These are phyloP conservation scores for Paxillus ammoniavirescens DNA, from an alignment of 768 basidiomycete genomes.

Conservation along the genomic window DNA sequence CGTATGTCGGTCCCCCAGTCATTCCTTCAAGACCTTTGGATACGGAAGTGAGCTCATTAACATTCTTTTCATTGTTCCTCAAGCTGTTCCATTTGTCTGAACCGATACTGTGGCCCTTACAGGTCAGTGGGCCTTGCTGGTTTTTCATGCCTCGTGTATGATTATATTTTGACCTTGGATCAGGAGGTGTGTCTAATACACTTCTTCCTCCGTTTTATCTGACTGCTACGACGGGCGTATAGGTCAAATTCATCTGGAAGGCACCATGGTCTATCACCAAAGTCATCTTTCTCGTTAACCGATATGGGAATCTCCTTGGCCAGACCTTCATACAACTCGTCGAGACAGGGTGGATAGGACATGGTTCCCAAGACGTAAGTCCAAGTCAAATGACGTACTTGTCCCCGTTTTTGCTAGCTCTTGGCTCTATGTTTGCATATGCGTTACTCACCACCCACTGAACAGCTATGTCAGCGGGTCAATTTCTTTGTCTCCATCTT, in stretches of 20 bases:
- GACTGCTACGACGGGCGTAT: not conserved
- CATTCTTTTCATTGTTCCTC: not conserved
- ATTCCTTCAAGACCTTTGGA: constrained; percentile 2
- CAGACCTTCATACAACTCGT: constrained; percentile 20
- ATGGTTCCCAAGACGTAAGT: constrained; percentile 14
- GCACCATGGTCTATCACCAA: constrained; percentile 11
- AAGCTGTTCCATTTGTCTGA: too few relatives aligned
- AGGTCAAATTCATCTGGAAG: constrained; percentile 20
- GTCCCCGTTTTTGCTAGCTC: not conserved
- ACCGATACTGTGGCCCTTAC: too few relatives aligned
- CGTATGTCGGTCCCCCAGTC: not conserved
- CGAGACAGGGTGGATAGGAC: constrained; percentile 19
- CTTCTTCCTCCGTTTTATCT: too few relatives aligned
- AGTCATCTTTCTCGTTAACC: constrained; percentile 16
- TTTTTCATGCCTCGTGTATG: constrained; percentile 2
- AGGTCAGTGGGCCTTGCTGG: constrained; percentile 4
- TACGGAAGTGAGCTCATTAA: constrained; percentile 2
- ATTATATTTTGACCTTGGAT: constrained; percentile 3
- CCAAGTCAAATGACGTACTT: too few relatives aligned
- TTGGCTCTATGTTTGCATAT: not conserved
- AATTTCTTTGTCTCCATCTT: not conserved
- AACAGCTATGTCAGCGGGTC: constrained; percentile 16
- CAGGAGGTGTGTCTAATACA: not conserved
- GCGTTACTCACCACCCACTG: not conserved
- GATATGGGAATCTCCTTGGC: constrained; percentile 14